Percentiles rank a stretch among this genome's conserved stretches.
phyloP scores from a whole-genome alignment of 331 rosid genomes.

The Pyrus hybrid region DNA sequence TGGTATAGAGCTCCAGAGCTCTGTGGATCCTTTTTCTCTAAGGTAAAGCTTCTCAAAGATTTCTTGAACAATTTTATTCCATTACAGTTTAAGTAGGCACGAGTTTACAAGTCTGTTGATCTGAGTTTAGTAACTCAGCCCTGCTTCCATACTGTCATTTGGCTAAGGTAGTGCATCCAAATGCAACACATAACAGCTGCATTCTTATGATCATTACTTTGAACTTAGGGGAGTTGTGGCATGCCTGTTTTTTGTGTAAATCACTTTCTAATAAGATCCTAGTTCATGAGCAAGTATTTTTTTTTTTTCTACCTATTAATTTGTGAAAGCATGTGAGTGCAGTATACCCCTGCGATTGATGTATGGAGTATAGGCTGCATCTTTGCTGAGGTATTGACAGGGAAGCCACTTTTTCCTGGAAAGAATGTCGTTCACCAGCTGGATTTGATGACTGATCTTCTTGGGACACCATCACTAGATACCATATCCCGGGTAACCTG shows the following conservation, averaged over 20 bases:
- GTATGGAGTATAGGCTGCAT: constrained; percentile 97
- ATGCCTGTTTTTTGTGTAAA: neutral
- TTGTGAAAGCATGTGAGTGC: constrained; percentile 14
- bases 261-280: neutral
- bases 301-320: neutral
- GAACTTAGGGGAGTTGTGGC: neutral
- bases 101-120: neutral
- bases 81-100: neutral
- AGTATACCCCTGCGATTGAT: constrained; percentile 98
- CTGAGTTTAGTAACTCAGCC: neutral
- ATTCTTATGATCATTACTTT: neutral
- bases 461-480: constrained; percentile 85
- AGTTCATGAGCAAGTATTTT: neutral
- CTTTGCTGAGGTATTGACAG: constrained; percentile 81
- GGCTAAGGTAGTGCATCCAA: neutral
- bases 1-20: constrained; percentile 99
- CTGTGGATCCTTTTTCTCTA: constrained; percentile 93
- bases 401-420: constrained; percentile 94
- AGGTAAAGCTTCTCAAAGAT: constrained; percentile 42
- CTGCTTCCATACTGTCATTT: neutral
- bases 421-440: constrained; percentile 95
- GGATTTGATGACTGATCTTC: constrained; percentile 92
- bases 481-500: constrained; percentile 61
- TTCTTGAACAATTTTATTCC: neutral
- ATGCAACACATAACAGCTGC: neutral